These are phyloP conservation scores for Erythrophleum ivorense DNA, from an alignment of 331 rosid genomes.

Conservation along the genomic window DNA sequence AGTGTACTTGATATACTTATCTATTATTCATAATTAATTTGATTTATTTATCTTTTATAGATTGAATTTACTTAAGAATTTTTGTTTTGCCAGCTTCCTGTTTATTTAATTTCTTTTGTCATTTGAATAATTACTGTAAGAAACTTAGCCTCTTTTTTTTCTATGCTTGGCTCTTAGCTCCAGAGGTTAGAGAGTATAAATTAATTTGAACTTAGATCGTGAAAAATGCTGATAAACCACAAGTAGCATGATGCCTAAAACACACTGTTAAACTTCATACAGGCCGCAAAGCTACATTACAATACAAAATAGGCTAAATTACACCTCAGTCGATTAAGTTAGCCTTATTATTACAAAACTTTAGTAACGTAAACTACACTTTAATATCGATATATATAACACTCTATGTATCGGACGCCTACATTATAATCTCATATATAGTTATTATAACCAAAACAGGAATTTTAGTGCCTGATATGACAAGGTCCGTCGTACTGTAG, in stretches of 20 bases:
- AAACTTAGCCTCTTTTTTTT: not conserved
- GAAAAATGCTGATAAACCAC: conserved; percentile 27
- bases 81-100: not conserved
- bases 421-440: conserved; percentile 39
- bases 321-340: conserved; percentile 35
- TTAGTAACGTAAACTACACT: conserved; percentile 37
- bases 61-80: not conserved
- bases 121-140: not conserved
- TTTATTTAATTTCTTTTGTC: not conserved
- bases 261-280: conserved; percentile 1
- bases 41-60: not conserved
- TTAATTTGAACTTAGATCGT: not conserved
- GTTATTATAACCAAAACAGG: conserved; percentile 39
- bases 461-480: conserved; percentile 32
- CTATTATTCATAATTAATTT: not conserved
- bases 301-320: conserved; percentile 33
- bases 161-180: not conserved
- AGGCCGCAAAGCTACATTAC: conserved; percentile 6
- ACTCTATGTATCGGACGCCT: conserved; percentile 30
- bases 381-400: conserved; percentile 22
- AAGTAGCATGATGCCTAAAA: conserved; percentile 18
- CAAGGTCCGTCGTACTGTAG: not conserved
- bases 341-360: conserved; percentile 48
- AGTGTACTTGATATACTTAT: not conserved
- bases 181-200: not conserved